These are phyloP conservation scores for Arabis hirsuta DNA, from an alignment of 345 rosid species.

Conservation along the genomic window DNA sequence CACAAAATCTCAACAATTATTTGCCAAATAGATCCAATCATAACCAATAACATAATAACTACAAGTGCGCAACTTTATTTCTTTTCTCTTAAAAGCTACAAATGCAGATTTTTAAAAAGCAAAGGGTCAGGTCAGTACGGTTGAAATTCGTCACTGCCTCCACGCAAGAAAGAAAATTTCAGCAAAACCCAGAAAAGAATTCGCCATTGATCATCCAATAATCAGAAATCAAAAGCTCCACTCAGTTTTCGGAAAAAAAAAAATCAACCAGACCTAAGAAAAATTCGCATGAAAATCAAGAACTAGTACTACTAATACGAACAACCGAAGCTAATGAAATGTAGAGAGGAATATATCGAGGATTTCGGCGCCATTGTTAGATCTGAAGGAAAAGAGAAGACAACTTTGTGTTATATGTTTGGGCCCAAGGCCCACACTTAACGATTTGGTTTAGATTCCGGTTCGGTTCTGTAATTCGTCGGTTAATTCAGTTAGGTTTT, in stretches of 20 bases:
- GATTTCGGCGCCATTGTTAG: background rate
- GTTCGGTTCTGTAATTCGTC: constrained; percentile 1
- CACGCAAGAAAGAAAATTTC: background rate
- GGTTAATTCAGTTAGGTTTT: constrained; percentile 2
- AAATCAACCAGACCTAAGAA: background rate
- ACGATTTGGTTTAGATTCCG: background rate
- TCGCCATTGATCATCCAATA: background rate
- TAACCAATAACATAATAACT: too few relatives aligned
- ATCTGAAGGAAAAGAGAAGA: background rate
- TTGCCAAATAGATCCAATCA: too few relatives aligned
- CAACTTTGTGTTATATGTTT: background rate
- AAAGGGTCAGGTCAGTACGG: background rate
- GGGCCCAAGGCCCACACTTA: constrained; percentile 6
- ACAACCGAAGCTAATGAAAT: background rate
- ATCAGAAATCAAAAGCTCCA: background rate
- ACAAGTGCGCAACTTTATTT: too few relatives aligned
- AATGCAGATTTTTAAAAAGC: background rate
- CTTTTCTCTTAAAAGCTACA: background rate
- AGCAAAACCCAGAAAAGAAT: background rate
- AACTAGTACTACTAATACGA: background rate
- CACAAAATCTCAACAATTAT: too few relatives aligned
- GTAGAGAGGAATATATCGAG: background rate
- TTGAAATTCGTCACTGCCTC: background rate
- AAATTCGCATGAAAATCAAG: background rate
- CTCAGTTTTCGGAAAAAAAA: background rate